phyloP scores from a whole-genome alignment of 768 basidiomycete species.

The Plicaturopsis crispa region DNA sequence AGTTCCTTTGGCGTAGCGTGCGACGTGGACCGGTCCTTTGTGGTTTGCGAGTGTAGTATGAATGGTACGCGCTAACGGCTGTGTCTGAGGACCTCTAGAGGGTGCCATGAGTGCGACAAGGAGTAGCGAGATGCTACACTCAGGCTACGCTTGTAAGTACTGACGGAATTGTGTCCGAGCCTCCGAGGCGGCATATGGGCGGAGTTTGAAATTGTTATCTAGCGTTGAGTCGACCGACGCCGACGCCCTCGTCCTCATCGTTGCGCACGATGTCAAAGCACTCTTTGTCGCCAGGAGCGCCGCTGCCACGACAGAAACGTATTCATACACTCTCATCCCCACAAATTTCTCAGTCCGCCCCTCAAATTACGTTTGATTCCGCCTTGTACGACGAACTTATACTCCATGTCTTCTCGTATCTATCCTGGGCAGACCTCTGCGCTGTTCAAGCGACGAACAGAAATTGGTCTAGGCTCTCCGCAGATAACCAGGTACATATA shows the following conservation, averaged over 20 bases:
- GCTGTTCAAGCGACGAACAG: constrained; percentile 50
- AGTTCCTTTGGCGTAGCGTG: constrained; percentile 82
- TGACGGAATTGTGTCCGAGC: no score
- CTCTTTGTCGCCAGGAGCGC: constrained; percentile 34
- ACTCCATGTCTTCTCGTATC: constrained; percentile 64
- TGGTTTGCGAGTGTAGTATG: constrained; percentile 60
- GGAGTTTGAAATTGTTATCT: no score
- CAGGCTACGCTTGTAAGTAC: no score
- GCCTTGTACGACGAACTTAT: constrained; percentile 72
- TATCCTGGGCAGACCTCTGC: constrained; percentile 64
- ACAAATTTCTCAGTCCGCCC: constrained; percentile 7
- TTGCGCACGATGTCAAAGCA: constrained; percentile 47
- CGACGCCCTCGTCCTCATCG: no score
- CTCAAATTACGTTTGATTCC: constrained; percentile 37
- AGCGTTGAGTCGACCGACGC: no score
- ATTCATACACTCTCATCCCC: constrained; percentile 24
- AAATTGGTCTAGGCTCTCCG: constrained; percentile 60
- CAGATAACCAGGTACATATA: constrained; percentile 54
- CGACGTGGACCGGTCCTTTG: constrained; percentile 85
- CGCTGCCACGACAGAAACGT: constrained; percentile 55
- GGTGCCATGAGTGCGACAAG: constrained; percentile 33
- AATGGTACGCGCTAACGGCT: constrained; percentile 50
- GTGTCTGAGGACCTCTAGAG: constrained; percentile 43
- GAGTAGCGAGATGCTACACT: constrained; percentile 1
- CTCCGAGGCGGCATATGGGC: no score